Evolutionary conservation across 495 filamentous ascomycete genomes (phyloP).

Genomic region (Cercophora samala): DNA sequence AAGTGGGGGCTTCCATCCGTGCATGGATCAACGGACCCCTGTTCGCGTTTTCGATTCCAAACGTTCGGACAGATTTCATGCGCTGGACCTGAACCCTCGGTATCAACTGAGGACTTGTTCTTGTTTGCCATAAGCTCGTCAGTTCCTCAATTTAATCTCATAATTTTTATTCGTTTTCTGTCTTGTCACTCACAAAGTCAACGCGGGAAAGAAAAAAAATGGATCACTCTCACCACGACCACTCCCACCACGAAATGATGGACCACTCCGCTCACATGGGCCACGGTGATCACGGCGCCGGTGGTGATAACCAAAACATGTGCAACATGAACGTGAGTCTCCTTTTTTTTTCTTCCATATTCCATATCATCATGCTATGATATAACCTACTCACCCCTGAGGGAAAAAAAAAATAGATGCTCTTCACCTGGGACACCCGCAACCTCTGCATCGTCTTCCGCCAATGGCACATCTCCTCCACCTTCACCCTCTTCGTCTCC

Average conservation of each 20-base stretch:
- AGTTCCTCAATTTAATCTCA: background rate
- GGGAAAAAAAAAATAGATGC: constrained; percentile 63
- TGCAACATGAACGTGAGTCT: constrained; percentile 84
- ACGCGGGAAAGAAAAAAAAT: constrained; percentile 24
- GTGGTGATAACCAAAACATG: constrained; percentile 25
- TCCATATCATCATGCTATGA: constrained; percentile 1
- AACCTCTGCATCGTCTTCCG: constrained; percentile 95
- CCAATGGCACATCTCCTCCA: constrained; percentile 77
- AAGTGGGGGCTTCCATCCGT: background rate
- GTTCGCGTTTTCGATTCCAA: background rate
- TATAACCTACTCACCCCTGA: background rate
- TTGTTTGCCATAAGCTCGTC: background rate
- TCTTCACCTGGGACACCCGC: constrained; percentile 90
- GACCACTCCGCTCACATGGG: constrained; percentile 52
- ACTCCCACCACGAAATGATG: constrained; percentile 36
- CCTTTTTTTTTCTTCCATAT: constrained; percentile 5
- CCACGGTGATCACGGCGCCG: constrained; percentile 31
- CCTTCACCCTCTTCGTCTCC: constrained; percentile 70
- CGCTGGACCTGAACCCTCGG: background rate
- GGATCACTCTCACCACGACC: constrained; percentile 46
- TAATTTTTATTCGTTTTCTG: background rate
- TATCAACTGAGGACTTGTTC: background rate
- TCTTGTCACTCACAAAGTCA: background rate
- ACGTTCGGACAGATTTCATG: background rate
- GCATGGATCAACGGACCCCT: background rate